Conservation (phyloP, 2,329 filamentous ascomycete genomes). For the Hortaea werneckii region DNA sequence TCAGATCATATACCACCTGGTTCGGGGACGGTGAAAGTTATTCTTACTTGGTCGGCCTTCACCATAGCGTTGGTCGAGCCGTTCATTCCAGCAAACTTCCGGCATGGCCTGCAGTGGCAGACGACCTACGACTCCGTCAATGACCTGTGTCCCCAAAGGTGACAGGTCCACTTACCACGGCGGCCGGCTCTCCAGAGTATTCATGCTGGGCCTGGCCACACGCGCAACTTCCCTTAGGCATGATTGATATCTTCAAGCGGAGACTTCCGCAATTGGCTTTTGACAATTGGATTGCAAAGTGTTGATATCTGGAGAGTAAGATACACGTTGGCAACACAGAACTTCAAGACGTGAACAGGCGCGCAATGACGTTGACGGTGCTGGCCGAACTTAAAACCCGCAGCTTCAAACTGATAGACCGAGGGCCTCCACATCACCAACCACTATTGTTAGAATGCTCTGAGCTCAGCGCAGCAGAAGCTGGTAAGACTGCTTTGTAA, state of each 20-base stretch:
- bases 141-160: not conserved
- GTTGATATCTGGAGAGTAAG: too few species aligned
- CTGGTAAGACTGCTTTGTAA: too few species aligned
- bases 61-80: conserved; percentile 22
- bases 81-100: conserved; percentile 22
- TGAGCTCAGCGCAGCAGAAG: too few species aligned
- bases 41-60: conserved; percentile 14
- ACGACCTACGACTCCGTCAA: conserved; percentile 7
- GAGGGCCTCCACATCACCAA: too few species aligned
- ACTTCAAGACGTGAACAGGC: too few species aligned
- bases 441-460: too few species aligned
- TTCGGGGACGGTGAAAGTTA: not conserved
- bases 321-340: too few species aligned
- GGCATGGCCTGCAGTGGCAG: conserved; percentile 24
- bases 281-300: too few species aligned
- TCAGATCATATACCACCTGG: conserved; percentile 2
- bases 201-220: conserved; percentile 29
- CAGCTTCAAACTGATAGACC: too few species aligned
- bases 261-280: too few species aligned
- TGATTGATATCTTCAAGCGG: not conserved
- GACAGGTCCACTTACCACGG: conserved; percentile 10
- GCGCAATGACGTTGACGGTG: too few species aligned
- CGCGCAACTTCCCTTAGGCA: conserved; percentile 22
- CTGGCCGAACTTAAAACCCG: too few species aligned
- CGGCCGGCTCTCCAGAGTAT: conserved; percentile 21